A percentile compares a stretch with the other conserved stretches of the same genome.
phyloP scores from a whole-genome alignment of 306 rosid species.

The Delonix regia region DNA sequence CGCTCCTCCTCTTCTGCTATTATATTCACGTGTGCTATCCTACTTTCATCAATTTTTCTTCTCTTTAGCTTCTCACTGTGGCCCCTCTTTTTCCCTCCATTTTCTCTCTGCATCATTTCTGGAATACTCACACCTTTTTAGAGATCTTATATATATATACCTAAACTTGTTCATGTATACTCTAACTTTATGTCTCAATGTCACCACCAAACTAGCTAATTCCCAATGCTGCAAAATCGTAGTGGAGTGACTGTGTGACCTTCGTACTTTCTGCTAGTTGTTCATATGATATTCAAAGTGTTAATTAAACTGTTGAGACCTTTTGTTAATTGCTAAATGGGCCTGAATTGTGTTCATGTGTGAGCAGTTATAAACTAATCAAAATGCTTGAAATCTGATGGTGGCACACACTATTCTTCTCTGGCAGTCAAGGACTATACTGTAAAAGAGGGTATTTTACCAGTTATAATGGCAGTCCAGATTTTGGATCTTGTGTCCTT shows the following conservation, averaged over 20 bases:
- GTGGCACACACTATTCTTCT: constrained; percentile 37
- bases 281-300: too few relatives aligned
- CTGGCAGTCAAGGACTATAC: constrained; percentile 43
- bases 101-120: background rate
- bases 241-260: background rate
- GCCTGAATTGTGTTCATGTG: constrained; percentile 35
- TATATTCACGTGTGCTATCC: constrained; percentile 85
- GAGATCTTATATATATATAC: too few relatives aligned
- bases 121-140: too few relatives aligned
- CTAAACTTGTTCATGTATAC: too few relatives aligned
- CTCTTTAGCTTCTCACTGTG: background rate
- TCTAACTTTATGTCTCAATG: background rate
- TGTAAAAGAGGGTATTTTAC: constrained; percentile 42
- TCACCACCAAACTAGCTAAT: background rate
- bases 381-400: constrained; percentile 37
- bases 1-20: constrained; percentile 74
- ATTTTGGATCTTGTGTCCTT: constrained; percentile 84
- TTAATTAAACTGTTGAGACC: background rate
- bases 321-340: background rate
- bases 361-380: constrained; percentile 6
- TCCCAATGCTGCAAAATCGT: background rate
- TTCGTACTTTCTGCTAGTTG: background rate
- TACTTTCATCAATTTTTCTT: constrained; percentile 48
- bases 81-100: constrained; percentile 33
- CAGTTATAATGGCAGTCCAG: constrained; percentile 50